phyloP scores from a whole-genome alignment of 495 filamentous ascomycete species.

The Durotheca rogersii region DNA sequence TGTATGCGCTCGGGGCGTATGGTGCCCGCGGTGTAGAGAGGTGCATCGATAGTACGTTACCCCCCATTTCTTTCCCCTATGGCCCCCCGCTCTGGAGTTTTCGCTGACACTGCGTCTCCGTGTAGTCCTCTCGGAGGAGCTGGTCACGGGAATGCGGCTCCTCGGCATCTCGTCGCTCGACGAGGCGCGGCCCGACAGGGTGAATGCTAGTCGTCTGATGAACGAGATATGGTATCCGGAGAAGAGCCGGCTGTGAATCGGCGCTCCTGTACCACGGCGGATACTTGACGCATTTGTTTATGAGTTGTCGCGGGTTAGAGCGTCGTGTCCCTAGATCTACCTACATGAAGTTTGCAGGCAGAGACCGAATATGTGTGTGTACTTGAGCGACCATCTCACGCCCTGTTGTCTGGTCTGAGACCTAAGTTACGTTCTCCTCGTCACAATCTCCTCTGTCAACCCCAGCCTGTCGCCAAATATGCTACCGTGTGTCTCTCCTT shows the following conservation, averaged over 20 bases:
- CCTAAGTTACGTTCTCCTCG: no score
- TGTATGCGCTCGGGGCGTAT: slow-evolving; percentile 84
- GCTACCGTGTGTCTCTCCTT: no score
- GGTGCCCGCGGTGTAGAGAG: slow-evolving; percentile 72
- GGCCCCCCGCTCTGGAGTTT: neutral
- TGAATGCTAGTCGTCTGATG: slow-evolving; percentile 36
- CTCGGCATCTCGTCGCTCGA: slow-evolving; percentile 24
- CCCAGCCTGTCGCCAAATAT: no score
- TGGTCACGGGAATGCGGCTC: slow-evolving; percentile 29
- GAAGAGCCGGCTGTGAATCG: slow-evolving; percentile 25
- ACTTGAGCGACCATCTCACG: no score
- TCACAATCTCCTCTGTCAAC: no score
- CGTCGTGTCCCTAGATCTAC: no score
- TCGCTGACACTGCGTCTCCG: slow-evolving; percentile 6
- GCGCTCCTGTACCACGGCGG: no score
- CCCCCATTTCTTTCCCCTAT: neutral
- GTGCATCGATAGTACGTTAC: slow-evolving; percentile 34
- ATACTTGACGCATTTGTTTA: no score
- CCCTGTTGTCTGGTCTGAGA: no score
- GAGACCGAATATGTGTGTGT: no score
- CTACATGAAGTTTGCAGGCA: no score
- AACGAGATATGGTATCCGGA: slow-evolving; percentile 36
- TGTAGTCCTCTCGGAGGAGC: slow-evolving; percentile 33
- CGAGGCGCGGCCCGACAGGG: slow-evolving; percentile 27
- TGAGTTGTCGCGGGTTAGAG: no score